These are phyloP conservation scores for Isatis tinctoria DNA, from an alignment of 345 rosid genomes.

Conservation along the genomic window DNA sequence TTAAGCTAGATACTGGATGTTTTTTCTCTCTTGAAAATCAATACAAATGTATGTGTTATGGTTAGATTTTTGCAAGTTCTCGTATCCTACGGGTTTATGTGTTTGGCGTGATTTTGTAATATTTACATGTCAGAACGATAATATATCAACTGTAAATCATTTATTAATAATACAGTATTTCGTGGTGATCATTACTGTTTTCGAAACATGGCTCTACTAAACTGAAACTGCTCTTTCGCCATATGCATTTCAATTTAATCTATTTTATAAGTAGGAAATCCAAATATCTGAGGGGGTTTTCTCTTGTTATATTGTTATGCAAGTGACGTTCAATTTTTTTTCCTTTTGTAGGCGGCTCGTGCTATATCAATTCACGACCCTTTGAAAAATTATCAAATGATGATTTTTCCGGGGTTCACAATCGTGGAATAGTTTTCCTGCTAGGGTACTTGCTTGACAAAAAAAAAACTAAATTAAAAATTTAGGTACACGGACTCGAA, in stretches of 20 bases:
- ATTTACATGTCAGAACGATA: no score
- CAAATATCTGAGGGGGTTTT: background rate
- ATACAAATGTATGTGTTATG: background rate
- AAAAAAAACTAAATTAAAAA: background rate
- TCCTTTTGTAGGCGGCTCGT: background rate
- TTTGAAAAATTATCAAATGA: background rate
- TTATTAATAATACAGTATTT: no score
- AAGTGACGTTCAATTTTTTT: background rate
- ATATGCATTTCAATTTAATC: background rate
- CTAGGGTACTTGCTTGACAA: background rate
- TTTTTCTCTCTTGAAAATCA: no score
- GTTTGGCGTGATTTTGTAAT: no score
- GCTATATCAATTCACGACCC: background rate
- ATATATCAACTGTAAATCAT: no score
- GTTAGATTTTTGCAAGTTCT: no score
- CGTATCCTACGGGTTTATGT: no score
- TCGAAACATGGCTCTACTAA: no score
- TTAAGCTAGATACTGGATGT: background rate
- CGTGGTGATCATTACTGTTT: no score
- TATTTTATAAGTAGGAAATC: background rate
- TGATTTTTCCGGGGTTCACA: background rate
- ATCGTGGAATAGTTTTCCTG: background rate
- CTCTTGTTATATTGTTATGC: background rate
- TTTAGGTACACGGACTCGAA: constrained; percentile 30
- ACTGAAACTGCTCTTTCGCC: no score